phyloP scores from a whole-genome alignment of 768 basidiomycete species.

The Leccinum broughii region DNA sequence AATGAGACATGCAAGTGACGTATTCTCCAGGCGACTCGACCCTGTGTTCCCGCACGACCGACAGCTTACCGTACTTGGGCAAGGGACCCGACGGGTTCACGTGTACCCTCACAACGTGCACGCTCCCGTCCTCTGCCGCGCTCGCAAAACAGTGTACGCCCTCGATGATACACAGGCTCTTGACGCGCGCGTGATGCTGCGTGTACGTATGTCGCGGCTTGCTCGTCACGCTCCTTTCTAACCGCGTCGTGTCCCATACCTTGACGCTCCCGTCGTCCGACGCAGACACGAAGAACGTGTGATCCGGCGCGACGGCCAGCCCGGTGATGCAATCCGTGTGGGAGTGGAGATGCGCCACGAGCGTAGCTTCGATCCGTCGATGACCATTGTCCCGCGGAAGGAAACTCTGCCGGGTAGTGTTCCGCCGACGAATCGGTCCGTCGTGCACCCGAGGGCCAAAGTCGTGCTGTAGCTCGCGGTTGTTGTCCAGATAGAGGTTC shows the following conservation, averaged over 20 bases:
- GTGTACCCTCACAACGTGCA: conserved; percentile 84
- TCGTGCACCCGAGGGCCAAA: conserved; percentile 89
- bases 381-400: conserved; percentile 60
- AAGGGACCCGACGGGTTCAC: conserved; percentile 62
- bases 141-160: conserved; percentile 87
- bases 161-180: conserved; percentile 78
- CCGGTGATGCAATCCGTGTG: conserved; percentile 80
- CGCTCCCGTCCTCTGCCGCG: conserved; percentile 80
- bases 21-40: conserved; percentile 75
- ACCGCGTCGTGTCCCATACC: conserved; percentile 88
- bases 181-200: conserved; percentile 70
- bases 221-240: conserved; percentile 92
- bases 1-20: conserved; percentile 82
- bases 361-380: conserved; percentile 69
- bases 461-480: conserved; percentile 82
- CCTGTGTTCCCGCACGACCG: conserved; percentile 78
- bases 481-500: conserved; percentile 84
- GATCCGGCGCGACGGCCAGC: conserved; percentile 88
- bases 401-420: conserved; percentile 67
- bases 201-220: conserved; percentile 73
- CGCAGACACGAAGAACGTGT: conserved; percentile 90
- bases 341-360: conserved; percentile 82
- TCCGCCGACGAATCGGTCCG: conserved; percentile 77
- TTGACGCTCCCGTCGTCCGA: conserved; percentile 95
- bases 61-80: conserved; percentile 82